Evolutionary conservation across 352 stramenopile species (phyloP), one percentile per base, ranked within the genome.

Genomic region (Pythium volutum): DNA sequence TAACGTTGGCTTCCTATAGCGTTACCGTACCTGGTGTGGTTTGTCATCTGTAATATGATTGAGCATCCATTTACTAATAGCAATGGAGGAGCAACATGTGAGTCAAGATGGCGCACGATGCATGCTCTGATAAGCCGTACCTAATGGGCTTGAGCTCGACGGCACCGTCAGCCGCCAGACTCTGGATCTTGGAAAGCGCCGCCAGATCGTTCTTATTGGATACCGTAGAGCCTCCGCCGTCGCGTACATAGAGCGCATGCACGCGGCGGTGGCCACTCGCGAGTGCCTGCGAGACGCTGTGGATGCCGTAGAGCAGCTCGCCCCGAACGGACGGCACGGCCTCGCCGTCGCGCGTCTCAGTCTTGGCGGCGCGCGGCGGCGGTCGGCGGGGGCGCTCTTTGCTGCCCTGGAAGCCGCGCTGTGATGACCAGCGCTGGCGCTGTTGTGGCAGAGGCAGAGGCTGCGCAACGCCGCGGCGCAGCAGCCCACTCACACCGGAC

Each of bases 11-110:
- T 48, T 26, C 7, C 12, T 5, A 5, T 11, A 47, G 14, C 31
- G 29, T 20, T 22, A 59, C 5, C 11, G 14, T 61, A 89, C 82
- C 65, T 93, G 84, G 59, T 93, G 84, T 14, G 84, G 84, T 43
- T 91, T 91, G 71, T 93, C 81, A 3, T 81, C 71, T 15, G 82
- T 91, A 36, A 91, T 85, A 42, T 91, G 79, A 54, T 93, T 93
- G 15, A 93, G 64, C 77, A 86, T 89, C 81, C 81, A 91, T 69
- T 93, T 93, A 71, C 78, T 91, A 31, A 23, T n/a, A n/a, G n/a
- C 14, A 36, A 45, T 8, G n/a, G 4, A 55, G 23, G 0, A 33
- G 11, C n/a, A 45, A 29, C 26, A 10, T 7, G 25, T 29, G 22
- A 26, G 36, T 48, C 36, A 15, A n/a, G n/a, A n/a, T n/a, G n/a